A percentile compares a stretch with the other conserved stretches of the same genome.
These are phyloP conservation scores for Tylopilus balloui DNA, from an alignment of 768 basidiomycete genomes.

Conservation along the genomic window DNA sequence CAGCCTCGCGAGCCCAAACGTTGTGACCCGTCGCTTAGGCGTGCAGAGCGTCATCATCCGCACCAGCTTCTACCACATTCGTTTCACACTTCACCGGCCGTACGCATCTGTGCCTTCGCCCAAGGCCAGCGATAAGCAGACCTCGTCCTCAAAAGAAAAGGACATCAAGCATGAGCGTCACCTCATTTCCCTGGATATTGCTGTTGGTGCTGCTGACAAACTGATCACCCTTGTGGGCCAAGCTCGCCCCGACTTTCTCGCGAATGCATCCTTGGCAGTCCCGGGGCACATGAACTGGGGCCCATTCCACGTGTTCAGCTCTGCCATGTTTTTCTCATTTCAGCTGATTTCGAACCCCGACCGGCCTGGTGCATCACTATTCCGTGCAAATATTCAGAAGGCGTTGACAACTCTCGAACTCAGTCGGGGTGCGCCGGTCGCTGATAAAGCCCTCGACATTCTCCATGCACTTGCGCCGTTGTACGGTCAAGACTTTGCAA, in stretches of 20 bases:
- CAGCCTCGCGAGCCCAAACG: slow-evolving; percentile 60
- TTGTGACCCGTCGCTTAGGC: slow-evolving; percentile 58
- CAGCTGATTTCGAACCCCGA: slow-evolving; percentile 78
- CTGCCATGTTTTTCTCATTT: slow-evolving; percentile 90
- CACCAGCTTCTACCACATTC: slow-evolving; percentile 74
- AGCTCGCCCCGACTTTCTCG: slow-evolving; percentile 70
- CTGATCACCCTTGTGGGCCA: slow-evolving; percentile 75
- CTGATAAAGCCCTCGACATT: slow-evolving; percentile 72
- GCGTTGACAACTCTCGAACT: slow-evolving; percentile 63
- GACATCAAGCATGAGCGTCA: slow-evolving; percentile 35
- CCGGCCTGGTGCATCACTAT: slow-evolving; percentile 71
- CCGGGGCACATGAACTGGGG: slow-evolving; percentile 84
- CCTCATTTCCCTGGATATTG: slow-evolving; percentile 64
- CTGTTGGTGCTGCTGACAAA: slow-evolving; percentile 72
- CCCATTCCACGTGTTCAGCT: slow-evolving; percentile 79
- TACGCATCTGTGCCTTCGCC: slow-evolving; percentile 44
- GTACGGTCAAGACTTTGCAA: slow-evolving; percentile 61
- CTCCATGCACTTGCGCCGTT: slow-evolving; percentile 67
- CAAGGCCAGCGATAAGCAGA: slow-evolving; percentile 24
- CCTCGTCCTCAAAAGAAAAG: slow-evolving; percentile 30
- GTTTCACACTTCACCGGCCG: slow-evolving; percentile 79
- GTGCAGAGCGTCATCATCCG: slow-evolving; percentile 81
- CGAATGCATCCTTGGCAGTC: slow-evolving; percentile 62
- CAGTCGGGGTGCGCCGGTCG: slow-evolving; percentile 58
- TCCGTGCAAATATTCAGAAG: slow-evolving; percentile 71